Conservation (phyloP, 495 filamentous ascomycete species). For the Aspergillus conjunctus region DNA sequence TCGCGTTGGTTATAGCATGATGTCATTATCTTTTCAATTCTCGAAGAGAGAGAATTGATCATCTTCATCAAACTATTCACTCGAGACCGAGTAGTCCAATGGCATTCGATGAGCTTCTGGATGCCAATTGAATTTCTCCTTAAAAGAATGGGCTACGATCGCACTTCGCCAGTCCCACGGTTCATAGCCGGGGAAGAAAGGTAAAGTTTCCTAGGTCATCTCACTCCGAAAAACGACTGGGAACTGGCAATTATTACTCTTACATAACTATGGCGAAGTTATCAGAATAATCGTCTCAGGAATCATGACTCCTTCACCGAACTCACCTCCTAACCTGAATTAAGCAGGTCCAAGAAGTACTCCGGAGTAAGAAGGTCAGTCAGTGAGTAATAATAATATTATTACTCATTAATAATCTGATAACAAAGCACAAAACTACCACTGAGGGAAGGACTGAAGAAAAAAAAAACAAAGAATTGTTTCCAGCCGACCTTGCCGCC, state of each 20-base stretch:
- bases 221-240: no score
- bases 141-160: neutral
- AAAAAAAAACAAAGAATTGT: neutral
- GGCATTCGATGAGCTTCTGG: no score
- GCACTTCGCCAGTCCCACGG: neutral
- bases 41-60: neutral
- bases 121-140: no score
- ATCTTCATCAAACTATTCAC: neutral
- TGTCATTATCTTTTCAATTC: conserved; percentile 15
- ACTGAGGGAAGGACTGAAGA: neutral
- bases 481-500: conserved; percentile 4
- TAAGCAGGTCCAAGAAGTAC: no score
- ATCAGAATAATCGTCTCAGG: no score
- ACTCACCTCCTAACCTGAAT: no score
- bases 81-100: neutral
- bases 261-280: no score
- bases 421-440: no score
- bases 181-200: neutral
- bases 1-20: conserved; percentile 19
- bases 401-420: neutral
- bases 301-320: no score
- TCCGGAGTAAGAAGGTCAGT: no score
- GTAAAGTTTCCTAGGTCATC: neutral
- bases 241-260: no score
- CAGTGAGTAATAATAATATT: neutral